A percentile compares a stretch with the other conserved stretches of the same genome.
Evolutionary conservation across 306 rosid species (phyloP).

Genomic region (Malus sylvestris): DNA sequence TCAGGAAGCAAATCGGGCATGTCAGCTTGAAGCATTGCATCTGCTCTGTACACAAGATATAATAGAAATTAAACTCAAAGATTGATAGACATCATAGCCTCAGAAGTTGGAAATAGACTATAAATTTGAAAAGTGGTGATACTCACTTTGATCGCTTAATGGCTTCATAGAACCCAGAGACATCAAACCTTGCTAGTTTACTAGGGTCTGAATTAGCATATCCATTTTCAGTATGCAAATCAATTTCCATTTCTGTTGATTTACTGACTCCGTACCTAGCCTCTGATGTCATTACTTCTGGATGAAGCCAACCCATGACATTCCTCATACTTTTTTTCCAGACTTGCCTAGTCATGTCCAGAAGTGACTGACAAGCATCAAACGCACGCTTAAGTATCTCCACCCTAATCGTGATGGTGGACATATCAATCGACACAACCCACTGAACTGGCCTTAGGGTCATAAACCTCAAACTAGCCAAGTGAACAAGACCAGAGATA

Average conservation of each 20-base stretch:
- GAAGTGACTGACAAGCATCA: conserved; percentile 69
- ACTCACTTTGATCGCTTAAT: conserved; percentile 92
- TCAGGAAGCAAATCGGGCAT: conserved; percentile 78
- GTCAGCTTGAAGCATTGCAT: conserved; percentile 67
- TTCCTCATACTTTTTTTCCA: conserved; percentile 94
- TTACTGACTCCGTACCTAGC: conserved; percentile 50
- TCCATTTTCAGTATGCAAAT: conserved; percentile 28
- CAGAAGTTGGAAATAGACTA: background rate
- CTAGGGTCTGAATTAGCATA: conserved; percentile 21
- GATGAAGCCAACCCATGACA: conserved; percentile 82
- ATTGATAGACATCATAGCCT: background rate
- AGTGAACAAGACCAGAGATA: conserved; percentile 71
- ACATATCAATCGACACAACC: conserved; percentile 26
- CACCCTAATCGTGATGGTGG: conserved; percentile 65
- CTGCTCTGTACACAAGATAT: conserved; percentile 45
- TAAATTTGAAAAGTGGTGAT: conserved; percentile 13
- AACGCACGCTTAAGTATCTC: conserved; percentile 60
- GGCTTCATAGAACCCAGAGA: conserved; percentile 80
- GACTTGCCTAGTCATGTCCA: conserved; percentile 58
- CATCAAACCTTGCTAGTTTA: conserved; percentile 53
- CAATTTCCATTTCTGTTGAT: conserved; percentile 43
- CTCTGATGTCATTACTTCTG: conserved; percentile 72
- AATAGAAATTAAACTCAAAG: conserved; percentile 17
- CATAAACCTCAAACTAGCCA: conserved; percentile 67
- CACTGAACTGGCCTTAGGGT: conserved; percentile 61